Evolutionary conservation across 1,284 basidiomycete species (phyloP).

Genomic region (Hemileia vastatrix): DNA sequence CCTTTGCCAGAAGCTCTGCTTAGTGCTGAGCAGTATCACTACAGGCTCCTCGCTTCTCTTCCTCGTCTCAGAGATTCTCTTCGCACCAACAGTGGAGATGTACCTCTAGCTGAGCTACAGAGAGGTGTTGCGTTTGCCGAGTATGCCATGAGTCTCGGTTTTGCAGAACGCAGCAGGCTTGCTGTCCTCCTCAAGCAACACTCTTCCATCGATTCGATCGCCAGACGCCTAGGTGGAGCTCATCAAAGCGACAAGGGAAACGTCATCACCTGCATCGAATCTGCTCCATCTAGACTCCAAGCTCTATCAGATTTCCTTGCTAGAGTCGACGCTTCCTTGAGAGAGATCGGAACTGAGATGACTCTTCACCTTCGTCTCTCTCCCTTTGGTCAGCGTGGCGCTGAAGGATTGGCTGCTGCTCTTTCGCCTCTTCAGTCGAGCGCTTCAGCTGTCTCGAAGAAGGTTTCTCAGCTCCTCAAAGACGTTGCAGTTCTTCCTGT

Average conservation of each 20-base stretch:
- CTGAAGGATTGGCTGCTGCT: neutral
- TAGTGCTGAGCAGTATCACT: constrained; percentile 58
- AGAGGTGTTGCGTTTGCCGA: constrained; percentile 70
- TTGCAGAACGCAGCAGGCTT: constrained; percentile 25
- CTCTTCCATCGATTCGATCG: neutral
- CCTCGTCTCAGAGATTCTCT: constrained; percentile 60
- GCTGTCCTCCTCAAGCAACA: neutral
- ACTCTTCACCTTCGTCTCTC: neutral
- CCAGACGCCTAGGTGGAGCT: neutral
- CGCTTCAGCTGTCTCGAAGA: neutral
- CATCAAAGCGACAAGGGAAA: neutral
- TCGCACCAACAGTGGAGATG: constrained; percentile 64
- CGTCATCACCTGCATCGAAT: neutral
- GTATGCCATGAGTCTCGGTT: constrained; percentile 54
- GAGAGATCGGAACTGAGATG: neutral
- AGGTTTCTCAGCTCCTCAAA: neutral
- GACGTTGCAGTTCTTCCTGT: neutral
- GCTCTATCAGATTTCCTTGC: neutral
- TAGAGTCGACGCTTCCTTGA: neutral
- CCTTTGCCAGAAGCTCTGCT: constrained; percentile 45
- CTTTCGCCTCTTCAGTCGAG: neutral
- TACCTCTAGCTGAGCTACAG: constrained; percentile 73
- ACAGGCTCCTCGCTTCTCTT: constrained; percentile 59
- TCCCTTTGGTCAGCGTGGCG: neutral
- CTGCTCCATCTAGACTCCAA: neutral